Evolutionary conservation across 148 eudicot genomes (phyloP), one percentile per base, ranked within the genome.

Genomic region (Chenopodium album): DNA sequence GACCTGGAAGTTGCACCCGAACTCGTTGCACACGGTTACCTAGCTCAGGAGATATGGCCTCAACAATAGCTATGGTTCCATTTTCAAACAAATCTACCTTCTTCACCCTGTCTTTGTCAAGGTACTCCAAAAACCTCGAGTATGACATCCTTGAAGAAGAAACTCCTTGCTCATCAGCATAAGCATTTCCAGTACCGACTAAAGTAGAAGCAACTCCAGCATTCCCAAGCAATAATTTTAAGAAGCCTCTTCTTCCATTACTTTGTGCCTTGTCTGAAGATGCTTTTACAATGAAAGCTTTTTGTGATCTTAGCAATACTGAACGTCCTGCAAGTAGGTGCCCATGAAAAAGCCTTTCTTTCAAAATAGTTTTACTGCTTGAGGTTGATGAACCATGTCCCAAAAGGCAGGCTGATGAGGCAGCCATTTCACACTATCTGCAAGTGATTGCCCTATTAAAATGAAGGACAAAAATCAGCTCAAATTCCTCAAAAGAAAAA

Each of bases 91-190:
- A 85, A 87, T 97, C 99, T 8, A 97, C 99, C 78, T 91, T 92
- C 47, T 77, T 88, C 64, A 97, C 99, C 75, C 99, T 92, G 80
- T 91, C 98, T 82, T 97, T 97, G 84, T 97, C 99, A 67, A 97
- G 90, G 82, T 97, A 94, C 88, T 97, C 99, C 79, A 97, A 84
- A 80, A 94, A 97, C 79, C 98, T 90, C 2, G 99, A 97, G 84
- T 97, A 97, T 63, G 99, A 97, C 99, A 97, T 97, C 76, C 99
- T 92, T 31, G 99, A 97, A 77, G 95, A 94, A 82, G 99, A 94
- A 85, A 94, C 98, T 12, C 90, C 95, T 87, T 97, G 94, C 19
- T 97, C 99, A 87, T 97, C 99, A 14, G 99, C 99, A 82, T 81
- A 81, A 71, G 99, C 99, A 77, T 85, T 94, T 73, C 88, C 89